Conservation (phyloP, 2,329 filamentous ascomycete species). For the Fusarium sp. region DNA sequence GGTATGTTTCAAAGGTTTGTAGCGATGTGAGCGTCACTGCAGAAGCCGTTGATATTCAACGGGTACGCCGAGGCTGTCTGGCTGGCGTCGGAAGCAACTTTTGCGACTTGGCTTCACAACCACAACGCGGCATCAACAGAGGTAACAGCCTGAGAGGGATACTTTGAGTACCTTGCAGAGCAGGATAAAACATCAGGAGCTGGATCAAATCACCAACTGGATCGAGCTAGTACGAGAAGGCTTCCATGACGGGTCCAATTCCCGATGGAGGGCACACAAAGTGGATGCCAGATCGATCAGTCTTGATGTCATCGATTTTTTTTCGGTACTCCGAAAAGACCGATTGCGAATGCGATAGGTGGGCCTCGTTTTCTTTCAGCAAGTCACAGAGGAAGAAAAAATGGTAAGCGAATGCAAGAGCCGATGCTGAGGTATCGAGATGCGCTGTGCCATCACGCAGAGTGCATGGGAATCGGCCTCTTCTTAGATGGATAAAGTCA, state of each 20-base stretch:
- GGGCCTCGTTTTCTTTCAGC: neutral
- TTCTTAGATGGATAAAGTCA: neutral
- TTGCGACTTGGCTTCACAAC: neutral
- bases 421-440: neutral
- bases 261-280: neutral
- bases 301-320: conserved; percentile 35
- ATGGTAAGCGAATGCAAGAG: neutral
- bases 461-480: neutral
- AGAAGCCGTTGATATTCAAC: neutral
- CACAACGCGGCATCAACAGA: neutral
- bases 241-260: neutral
- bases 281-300: conserved; percentile 15
- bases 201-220: neutral
- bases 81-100: neutral
- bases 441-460: neutral
- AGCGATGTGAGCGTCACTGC: neutral
- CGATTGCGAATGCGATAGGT: conserved; percentile 1
- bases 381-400: neutral
- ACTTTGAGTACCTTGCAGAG: neutral
- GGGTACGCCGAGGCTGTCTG: neutral
- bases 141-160: neutral
- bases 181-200: neutral
- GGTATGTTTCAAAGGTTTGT: neutral
- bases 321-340: conserved; percentile 1
- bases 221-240: neutral